Evolutionary conservation across 2,329 filamentous ascomycete genomes (phyloP), one percentile per base, ranked within the genome.

Genomic region (Aspergillus costaricaensis): DNA sequence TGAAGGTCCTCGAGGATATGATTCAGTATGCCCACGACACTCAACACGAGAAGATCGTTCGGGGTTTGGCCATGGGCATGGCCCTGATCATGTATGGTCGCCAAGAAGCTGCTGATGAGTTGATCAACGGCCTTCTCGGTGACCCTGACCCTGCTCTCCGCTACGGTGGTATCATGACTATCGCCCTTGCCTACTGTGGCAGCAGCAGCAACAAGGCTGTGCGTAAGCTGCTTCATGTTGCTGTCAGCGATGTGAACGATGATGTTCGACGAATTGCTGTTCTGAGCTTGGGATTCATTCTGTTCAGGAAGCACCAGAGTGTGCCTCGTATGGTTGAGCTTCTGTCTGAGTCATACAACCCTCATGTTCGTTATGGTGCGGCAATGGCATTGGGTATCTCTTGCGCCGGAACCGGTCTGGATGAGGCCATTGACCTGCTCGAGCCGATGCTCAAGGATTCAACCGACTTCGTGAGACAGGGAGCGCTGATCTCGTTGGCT

Each of bases 361-460:
- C 95, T 19, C 95, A 99, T 73, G 95, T 99, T 50, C 89, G 95
- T 60, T 99, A 99, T 72, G 95, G 95, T 73, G 96, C 95, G 19
- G 95, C 95, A 56, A 97, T 99, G 92, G 96, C 96, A 47, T 86
- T 99, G 12, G 95, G 95, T 79, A 99, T 99, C 71, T 96, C 96
- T 25, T 99, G 96, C 71, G 95, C 95, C 25, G 95, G 95, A 51
- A 99, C 95, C 55, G 95, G 95, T 14, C 84, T 98, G 30, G 92
- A 96, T 64, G 95, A 99, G 79, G 95, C 96, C 21, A 95, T 98
- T 63, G 95, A 99, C 71, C 84, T 99, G 17, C 85, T 99, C 4
- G 95, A 99, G 81, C 95, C 95, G 17, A 99, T 99, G 95, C 93
- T 97, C 82, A 99, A 98, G 83, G 95, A 99, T 70, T 96, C 95